Evolutionary conservation across 495 filamentous ascomycete genomes (phyloP).

Genomic region (Trichoderma asperelloides): DNA sequence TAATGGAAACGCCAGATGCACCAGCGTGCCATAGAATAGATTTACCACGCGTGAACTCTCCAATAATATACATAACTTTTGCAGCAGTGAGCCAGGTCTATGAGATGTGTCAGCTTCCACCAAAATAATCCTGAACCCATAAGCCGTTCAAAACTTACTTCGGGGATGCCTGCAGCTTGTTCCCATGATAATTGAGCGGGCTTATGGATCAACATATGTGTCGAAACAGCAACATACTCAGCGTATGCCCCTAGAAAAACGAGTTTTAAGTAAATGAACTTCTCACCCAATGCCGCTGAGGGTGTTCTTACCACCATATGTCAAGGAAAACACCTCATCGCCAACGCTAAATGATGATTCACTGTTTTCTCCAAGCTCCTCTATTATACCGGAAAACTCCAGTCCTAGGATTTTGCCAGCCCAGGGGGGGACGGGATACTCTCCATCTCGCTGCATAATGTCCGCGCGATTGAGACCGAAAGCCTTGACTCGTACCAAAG

Average conservation of each 20-base stretch:
- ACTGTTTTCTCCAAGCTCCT: conserved; percentile 34
- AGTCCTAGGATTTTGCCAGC: conserved; percentile 69
- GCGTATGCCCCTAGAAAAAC: conserved; percentile 61
- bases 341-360: conserved; percentile 46
- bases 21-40: conserved; percentile 85
- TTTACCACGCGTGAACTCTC: conserved; percentile 57
- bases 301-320: conserved; percentile 58
- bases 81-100: conserved; percentile 91
- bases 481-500: conserved; percentile 65
- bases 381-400: conserved; percentile 73
- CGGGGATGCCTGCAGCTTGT: conserved; percentile 59
- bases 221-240: conserved; percentile 72
- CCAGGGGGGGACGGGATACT: conserved; percentile 69
- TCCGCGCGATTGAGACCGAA: conserved; percentile 93
- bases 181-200: conserved; percentile 66
- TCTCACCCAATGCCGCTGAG: neutral
- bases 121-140: neutral
- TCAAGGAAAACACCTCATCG: conserved; percentile 76
- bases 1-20: conserved; percentile 75
- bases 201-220: conserved; percentile 65
- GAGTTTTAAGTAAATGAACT: neutral
- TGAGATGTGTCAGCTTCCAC: neutral
- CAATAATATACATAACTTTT: conserved; percentile 77
- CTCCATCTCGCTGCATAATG: conserved; percentile 70
- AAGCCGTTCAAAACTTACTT: neutral